phyloP scores from a whole-genome alignment of 148 eudicot genomes.

The Heliamphora exappendiculata region DNA sequence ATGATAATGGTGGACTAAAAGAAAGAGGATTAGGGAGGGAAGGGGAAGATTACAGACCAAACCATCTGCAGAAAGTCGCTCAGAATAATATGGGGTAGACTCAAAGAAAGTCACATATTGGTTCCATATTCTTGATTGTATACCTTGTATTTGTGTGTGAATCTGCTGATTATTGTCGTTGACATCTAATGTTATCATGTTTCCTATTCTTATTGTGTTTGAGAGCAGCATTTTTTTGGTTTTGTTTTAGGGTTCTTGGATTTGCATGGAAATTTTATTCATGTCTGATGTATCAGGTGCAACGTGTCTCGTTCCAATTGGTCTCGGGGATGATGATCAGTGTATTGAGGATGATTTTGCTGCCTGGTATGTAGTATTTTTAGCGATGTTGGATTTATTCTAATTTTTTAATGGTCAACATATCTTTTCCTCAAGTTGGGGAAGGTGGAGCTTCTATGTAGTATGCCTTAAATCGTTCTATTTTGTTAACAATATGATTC shows the following conservation, averaged over 20 bases:
- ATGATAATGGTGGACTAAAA: too few relatives aligned
- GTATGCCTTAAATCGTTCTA: neutral
- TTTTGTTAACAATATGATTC: slow-evolving; percentile 7
- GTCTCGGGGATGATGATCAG: slow-evolving; percentile 94
- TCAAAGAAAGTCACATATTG: too few relatives aligned
- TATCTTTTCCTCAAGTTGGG: neutral
- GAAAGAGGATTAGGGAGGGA: neutral
- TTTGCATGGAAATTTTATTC: neutral
- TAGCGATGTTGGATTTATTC: neutral
- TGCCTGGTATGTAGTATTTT: slow-evolving; percentile 52
- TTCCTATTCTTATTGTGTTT: neutral
- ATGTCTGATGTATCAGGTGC: slow-evolving; percentile 46
- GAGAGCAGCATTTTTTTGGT: neutral
- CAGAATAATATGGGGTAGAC: too few relatives aligned
- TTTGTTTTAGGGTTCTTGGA: neutral
- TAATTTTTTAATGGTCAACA: neutral
- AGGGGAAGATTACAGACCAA: too few relatives aligned
- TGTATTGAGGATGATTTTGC: slow-evolving; percentile 91
- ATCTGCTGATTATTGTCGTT: neutral
- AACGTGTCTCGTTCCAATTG: slow-evolving; percentile 63
- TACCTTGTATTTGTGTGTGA: neutral
- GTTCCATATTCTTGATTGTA: neutral
- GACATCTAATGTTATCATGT: neutral
- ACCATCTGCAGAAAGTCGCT: too few relatives aligned
- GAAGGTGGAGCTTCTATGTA: neutral